Percentiles rank a stretch among this genome's conserved stretches.
phyloP scores from a whole-genome alignment of 768 basidiomycete genomes.

The Tylopilus sp. region DNA sequence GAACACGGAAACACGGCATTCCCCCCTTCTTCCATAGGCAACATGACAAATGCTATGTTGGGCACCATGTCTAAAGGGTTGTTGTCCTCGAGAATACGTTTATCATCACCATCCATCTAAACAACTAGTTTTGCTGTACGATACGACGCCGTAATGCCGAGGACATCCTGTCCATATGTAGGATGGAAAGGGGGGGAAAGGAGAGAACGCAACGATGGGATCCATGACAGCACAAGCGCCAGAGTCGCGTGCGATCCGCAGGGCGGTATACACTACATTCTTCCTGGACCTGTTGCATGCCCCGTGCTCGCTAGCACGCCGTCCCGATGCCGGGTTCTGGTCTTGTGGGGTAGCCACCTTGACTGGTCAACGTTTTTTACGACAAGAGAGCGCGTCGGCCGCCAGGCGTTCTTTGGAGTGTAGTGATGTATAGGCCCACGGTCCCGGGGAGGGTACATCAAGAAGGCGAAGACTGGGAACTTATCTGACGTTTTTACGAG shows the following conservation, averaged over 20 bases:
- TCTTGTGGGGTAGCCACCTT: background rate
- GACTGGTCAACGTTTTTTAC: no score
- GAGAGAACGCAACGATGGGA: background rate
- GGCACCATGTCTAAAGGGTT: background rate
- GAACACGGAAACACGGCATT: slow-evolving; percentile 11
- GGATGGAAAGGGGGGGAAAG: background rate
- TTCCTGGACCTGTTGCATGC: background rate
- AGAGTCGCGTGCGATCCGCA: slow-evolving; percentile 15
- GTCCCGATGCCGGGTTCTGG: background rate
- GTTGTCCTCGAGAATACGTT: slow-evolving; percentile 1
- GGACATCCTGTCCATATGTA: background rate
- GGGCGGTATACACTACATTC: background rate
- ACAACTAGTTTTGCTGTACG: background rate
- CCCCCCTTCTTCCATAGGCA: slow-evolving; percentile 1
- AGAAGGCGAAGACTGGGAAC: slow-evolving; percentile 1
- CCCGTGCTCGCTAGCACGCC: background rate
- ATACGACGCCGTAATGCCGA: background rate
- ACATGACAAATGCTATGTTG: background rate
- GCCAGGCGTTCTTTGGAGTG: no score
- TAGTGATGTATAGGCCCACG: background rate
- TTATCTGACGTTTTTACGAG: background rate
- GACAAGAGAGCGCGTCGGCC: background rate
- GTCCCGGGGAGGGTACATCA: background rate
- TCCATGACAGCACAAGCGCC: background rate
- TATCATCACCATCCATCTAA: background rate